Conservation (phyloP, 257 asterid species). For the Eucommia ulmoides region DNA sequence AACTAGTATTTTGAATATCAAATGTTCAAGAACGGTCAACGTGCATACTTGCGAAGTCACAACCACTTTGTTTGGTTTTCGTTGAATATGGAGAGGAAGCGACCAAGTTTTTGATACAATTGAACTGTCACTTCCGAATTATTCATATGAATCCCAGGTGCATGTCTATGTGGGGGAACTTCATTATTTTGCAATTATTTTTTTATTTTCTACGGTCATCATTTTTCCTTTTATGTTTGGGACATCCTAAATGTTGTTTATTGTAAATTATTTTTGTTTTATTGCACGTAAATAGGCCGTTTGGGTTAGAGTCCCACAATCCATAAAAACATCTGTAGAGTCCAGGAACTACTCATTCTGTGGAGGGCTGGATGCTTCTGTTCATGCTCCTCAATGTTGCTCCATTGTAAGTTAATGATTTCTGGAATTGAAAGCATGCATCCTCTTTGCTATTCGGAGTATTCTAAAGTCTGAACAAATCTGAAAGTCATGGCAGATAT, state of each 20-base stretch:
- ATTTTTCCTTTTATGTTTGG: too few relatives aligned
- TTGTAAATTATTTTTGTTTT: too few relatives aligned
- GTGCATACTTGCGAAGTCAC: conserved; percentile 59
- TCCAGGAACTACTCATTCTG: conserved; percentile 41
- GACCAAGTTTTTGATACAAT: conserved; percentile 73
- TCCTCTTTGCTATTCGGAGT: neutral
- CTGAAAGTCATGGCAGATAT: neutral
- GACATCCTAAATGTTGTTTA: too few relatives aligned
- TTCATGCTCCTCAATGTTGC: conserved; percentile 82
- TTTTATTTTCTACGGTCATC: too few relatives aligned
- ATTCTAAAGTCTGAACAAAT: neutral
- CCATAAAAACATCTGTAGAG: conserved; percentile 58
- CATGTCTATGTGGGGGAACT: too few relatives aligned
- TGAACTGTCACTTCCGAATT: conserved; percentile 83
- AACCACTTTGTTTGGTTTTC: conserved; percentile 88
- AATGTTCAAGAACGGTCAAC: conserved; percentile 41
- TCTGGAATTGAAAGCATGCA: neutral
- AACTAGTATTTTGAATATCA: conserved; percentile 24
- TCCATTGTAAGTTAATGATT: conserved; percentile 57
- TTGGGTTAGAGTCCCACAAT: conserved; percentile 85
- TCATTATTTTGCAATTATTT: too few relatives aligned
- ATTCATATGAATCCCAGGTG: conserved; percentile 84
- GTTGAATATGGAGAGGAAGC: conserved; percentile 68
- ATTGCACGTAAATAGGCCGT: conserved; percentile 59
- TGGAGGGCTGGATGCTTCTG: conserved; percentile 93